Conservation (phyloP, 805 yeast species). For the Saturnispora sekii region DNA sequence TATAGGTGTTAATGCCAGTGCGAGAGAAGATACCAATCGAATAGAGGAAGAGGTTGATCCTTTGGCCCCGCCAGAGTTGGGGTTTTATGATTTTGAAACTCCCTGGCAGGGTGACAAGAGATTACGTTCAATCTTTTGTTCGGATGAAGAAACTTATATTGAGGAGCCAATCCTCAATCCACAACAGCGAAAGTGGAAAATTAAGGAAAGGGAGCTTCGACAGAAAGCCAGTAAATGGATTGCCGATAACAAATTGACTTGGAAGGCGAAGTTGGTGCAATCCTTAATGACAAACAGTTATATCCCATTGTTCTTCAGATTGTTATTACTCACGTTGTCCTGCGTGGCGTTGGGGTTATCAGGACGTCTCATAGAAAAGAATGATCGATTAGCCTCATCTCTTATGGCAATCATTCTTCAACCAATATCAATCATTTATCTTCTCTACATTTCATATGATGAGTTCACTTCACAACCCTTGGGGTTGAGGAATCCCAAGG, state of each 20-base stretch:
- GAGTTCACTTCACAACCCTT: constrained; percentile 89
- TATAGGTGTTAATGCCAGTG: not conserved
- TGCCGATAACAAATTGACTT: constrained; percentile 47
- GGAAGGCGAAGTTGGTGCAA: constrained; percentile 52
- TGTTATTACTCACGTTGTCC: constrained; percentile 48
- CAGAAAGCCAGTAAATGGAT: constrained; percentile 62
- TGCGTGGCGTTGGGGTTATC: constrained; percentile 68
- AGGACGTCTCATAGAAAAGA: constrained; percentile 35
- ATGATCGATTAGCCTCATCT: constrained; percentile 78
- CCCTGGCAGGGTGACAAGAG: constrained; percentile 69
- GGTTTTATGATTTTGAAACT: constrained; percentile 29
- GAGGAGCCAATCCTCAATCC: constrained; percentile 1
- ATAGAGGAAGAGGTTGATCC: too few species aligned
- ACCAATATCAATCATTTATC: constrained; percentile 64
- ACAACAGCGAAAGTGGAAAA: constrained; percentile 11
- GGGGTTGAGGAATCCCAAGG: constrained; percentile 78
- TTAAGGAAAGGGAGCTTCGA: constrained; percentile 28
- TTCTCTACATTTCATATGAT: constrained; percentile 76
- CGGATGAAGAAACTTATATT: not conserved
- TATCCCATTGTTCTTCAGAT: constrained; percentile 67
- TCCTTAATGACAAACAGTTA: constrained; percentile 67
- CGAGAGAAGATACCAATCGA: too few species aligned
- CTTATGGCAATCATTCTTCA: constrained; percentile 88
- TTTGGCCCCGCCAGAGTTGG: too few species aligned
- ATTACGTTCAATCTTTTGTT: constrained; percentile 26